phyloP scores from a whole-genome alignment of 164 flowering plant species.

The Hamamelis virginiana region DNA sequence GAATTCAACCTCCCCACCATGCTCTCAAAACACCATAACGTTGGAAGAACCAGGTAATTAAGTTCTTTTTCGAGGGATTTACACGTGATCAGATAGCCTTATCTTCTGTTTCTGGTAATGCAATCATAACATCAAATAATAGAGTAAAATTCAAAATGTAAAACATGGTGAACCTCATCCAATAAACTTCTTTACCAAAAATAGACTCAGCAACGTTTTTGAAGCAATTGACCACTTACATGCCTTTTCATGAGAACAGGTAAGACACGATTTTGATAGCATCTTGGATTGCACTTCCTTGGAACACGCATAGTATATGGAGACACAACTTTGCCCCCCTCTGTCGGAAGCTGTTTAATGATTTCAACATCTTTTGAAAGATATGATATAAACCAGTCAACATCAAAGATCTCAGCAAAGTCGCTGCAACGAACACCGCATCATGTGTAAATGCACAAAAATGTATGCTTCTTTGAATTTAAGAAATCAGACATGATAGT shows the following conservation, averaged over 20 bases:
- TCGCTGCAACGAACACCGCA: slow-evolving; percentile 43
- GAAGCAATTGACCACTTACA: slow-evolving; percentile 32
- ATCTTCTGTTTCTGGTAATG: neutral
- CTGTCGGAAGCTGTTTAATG: slow-evolving; percentile 47
- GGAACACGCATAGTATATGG: slow-evolving; percentile 61
- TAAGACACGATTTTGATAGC: slow-evolving; percentile 49
- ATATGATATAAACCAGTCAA: slow-evolving; percentile 52
- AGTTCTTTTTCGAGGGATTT: neutral
- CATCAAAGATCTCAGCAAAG: slow-evolving; percentile 63
- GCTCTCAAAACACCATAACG: neutral
- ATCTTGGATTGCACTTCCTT: slow-evolving; percentile 54
- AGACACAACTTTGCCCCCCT: slow-evolving; percentile 26
- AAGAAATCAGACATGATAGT: no score
- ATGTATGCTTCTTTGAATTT: neutral
- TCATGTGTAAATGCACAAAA: neutral
- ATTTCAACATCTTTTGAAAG: slow-evolving; percentile 56
- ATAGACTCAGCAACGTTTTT: neutral
- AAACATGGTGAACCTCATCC: neutral
- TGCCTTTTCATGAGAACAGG: slow-evolving; percentile 54
- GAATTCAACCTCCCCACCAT: neutral
- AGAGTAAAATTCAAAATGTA: neutral
- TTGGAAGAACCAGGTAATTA: neutral
- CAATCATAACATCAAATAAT: neutral
- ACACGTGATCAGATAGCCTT: neutral
- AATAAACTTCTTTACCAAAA: neutral